phyloP scores from a whole-genome alignment of 1,284 basidiomycete genomes.

The Sphagnurus paluster region DNA sequence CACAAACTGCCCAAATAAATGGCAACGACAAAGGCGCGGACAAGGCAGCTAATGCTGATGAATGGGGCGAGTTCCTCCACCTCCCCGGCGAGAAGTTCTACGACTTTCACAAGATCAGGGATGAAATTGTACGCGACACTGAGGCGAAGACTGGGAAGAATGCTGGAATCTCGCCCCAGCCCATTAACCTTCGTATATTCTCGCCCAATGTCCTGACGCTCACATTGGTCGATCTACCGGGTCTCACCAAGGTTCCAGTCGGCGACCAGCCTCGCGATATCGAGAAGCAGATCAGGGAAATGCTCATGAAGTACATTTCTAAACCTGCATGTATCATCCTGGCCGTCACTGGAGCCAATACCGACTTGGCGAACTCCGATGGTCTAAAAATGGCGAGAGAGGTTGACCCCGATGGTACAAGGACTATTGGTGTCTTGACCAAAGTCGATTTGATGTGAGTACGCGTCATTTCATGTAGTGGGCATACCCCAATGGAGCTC shows the following conservation, averaged over 20 bases:
- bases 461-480: background rate
- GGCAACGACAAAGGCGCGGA: constrained; percentile 49
- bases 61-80: constrained; percentile 99
- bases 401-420: constrained; percentile 92
- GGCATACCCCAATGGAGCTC: constrained; percentile 3
- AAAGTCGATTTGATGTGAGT: constrained; percentile 96
- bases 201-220: constrained; percentile 96
- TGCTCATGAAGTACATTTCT: constrained; percentile 95
- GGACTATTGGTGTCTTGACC: constrained; percentile 97
- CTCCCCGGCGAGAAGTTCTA: constrained; percentile 96
- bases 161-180: constrained; percentile 92
- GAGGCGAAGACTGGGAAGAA: constrained; percentile 98
- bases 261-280: constrained; percentile 98
- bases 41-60: constrained; percentile 81
- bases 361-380: constrained; percentile 97
- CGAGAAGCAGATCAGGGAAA: constrained; percentile 96
- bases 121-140: constrained; percentile 95
- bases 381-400: constrained; percentile 96
- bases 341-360: constrained; percentile 95
- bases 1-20: constrained; percentile 48
- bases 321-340: constrained; percentile 90
- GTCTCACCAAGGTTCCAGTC: constrained; percentile 95
- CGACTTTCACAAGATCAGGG: constrained; percentile 96
- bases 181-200: constrained; percentile 96
- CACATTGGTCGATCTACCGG: constrained; percentile 96